Evolutionary conservation across 2,329 filamentous ascomycete genomes (phyloP).

Genomic region (Cladophialophora chaetospira): DNA sequence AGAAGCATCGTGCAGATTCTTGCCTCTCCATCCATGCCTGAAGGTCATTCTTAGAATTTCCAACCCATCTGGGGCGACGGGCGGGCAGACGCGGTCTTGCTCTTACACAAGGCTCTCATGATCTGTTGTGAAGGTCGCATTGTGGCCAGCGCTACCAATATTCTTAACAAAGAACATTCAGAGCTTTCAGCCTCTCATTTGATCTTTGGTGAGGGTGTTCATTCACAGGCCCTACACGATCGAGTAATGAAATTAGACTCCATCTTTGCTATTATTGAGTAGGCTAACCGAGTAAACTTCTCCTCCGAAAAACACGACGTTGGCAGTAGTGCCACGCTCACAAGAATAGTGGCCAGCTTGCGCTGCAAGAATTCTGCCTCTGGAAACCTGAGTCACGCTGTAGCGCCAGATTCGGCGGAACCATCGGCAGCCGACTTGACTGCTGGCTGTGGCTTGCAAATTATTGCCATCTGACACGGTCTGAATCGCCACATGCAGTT

Average conservation of each 20-base stretch:
- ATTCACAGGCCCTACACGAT: neutral
- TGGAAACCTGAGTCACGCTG: constrained; percentile 11
- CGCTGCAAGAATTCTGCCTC: constrained; percentile 24
- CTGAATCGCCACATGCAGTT: constrained; percentile 25
- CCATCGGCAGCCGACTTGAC: constrained; percentile 25
- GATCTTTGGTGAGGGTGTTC: neutral
- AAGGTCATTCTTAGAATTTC: constrained; percentile 22
- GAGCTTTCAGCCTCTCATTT: neutral
- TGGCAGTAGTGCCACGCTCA: neutral
- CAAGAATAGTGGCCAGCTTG: constrained; percentile 1
- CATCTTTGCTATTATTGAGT: neutral
- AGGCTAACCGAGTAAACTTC: neutral
- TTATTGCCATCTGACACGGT: constrained; percentile 17
- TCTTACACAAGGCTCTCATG: constrained; percentile 18
- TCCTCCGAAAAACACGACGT: too few relatives aligned
- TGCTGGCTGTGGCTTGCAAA: constrained; percentile 27
- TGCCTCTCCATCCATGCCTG: constrained; percentile 8
- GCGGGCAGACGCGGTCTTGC: constrained; percentile 1
- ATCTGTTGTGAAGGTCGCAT: constrained; percentile 18
- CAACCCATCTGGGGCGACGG: constrained; percentile 8
- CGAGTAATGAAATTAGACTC: constrained; percentile 5
- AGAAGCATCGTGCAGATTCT: constrained; percentile 18
- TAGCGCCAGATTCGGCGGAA: constrained; percentile 28
- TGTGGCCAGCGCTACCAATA: constrained; percentile 26
- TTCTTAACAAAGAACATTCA: neutral